These are phyloP conservation scores for Rhizopogon roseolus DNA, from an alignment of 768 basidiomycete genomes.

Conservation along the genomic window DNA sequence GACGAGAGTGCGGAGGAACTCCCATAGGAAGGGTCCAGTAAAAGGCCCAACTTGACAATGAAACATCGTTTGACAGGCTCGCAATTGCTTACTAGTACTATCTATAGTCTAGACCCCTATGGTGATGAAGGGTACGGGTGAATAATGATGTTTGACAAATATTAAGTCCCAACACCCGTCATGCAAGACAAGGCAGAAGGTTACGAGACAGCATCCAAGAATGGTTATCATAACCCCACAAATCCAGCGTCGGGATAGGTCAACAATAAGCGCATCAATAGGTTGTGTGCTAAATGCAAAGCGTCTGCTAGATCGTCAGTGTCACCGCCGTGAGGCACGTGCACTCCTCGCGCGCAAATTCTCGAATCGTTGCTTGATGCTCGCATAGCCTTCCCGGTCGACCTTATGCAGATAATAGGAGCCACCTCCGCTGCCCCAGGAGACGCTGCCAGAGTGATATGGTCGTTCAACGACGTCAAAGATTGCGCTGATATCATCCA, in stretches of 20 bases:
- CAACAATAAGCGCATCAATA: not conserved
- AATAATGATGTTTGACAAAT: too few relatives aligned
- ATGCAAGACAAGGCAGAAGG: too few relatives aligned
- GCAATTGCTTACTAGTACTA: too few relatives aligned
- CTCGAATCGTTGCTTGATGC: constrained; percentile 54
- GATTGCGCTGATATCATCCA: constrained; percentile 77
- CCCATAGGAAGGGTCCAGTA: too few relatives aligned
- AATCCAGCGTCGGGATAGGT: not conserved
- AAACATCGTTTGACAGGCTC: too few relatives aligned
- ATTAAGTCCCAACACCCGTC: too few relatives aligned
- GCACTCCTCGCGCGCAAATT: constrained; percentile 31
- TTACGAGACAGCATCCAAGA: too few relatives aligned
- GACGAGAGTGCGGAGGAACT: too few relatives aligned
- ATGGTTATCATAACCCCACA: not conserved
- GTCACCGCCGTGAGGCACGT: constrained; percentile 18
- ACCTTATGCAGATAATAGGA: constrained; percentile 75
- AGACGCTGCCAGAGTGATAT: constrained; percentile 72
- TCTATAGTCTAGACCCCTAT: too few relatives aligned
- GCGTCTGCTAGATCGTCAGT: not conserved
- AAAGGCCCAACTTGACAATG: too few relatives aligned
- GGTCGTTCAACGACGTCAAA: constrained; percentile 68
- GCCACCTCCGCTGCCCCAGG: constrained; percentile 73
- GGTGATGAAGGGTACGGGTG: too few relatives aligned
- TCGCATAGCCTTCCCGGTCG: constrained; percentile 66
- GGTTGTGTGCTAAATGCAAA: not conserved